A percentile compares a stretch with the other conserved stretches of the same genome.
Conservation (phyloP, 768 basidiomycete genomes). For the Xerocomus brunneocitrinus region DNA sequence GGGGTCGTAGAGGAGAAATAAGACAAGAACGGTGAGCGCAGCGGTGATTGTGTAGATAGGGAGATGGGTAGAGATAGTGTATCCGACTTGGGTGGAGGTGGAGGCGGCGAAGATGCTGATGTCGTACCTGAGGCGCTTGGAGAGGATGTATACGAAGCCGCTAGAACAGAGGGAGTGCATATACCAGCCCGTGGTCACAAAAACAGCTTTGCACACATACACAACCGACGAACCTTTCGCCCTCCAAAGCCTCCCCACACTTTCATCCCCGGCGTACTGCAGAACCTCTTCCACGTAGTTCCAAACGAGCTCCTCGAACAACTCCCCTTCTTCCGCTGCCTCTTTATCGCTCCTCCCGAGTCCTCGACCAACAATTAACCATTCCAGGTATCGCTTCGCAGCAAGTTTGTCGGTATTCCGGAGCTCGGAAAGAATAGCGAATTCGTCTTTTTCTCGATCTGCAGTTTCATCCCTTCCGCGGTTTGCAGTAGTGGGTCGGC, state of each 20-base stretch:
- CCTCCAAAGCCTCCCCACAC: slow-evolving; percentile 58
- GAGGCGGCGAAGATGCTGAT: slow-evolving; percentile 1
- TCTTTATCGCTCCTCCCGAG: slow-evolving; percentile 24
- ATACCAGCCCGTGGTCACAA: background rate
- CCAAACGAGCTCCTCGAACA: slow-evolving; percentile 65
- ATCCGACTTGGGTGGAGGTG: slow-evolving; percentile 10
- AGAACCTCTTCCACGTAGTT: slow-evolving; percentile 52
- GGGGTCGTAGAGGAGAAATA: slow-evolving; percentile 85
- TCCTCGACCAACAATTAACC: slow-evolving; percentile 68
- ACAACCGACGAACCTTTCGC: slow-evolving; percentile 51
- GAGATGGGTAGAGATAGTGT: background rate
- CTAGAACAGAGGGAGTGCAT: slow-evolving; percentile 28
- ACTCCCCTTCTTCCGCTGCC: slow-evolving; percentile 20
- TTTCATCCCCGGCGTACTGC: slow-evolving; percentile 44
- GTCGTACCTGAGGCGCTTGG: slow-evolving; percentile 4
- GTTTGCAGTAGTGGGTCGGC: slow-evolving; percentile 15
- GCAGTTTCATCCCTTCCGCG: slow-evolving; percentile 21
- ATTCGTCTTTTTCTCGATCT: slow-evolving; percentile 25
- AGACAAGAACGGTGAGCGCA: slow-evolving; percentile 38
- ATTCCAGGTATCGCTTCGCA: slow-evolving; percentile 72
- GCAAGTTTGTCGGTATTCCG: slow-evolving; percentile 33
- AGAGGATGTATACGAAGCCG: slow-evolving; percentile 48
- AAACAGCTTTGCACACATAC: background rate
- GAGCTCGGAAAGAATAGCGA: slow-evolving; percentile 28
- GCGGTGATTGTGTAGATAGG: slow-evolving; percentile 1